Percentiles rank a stretch among this genome's conserved stretches.
Conservation (phyloP, 306 rosid genomes). For the Psophocarpus tetragonolobus region DNA sequence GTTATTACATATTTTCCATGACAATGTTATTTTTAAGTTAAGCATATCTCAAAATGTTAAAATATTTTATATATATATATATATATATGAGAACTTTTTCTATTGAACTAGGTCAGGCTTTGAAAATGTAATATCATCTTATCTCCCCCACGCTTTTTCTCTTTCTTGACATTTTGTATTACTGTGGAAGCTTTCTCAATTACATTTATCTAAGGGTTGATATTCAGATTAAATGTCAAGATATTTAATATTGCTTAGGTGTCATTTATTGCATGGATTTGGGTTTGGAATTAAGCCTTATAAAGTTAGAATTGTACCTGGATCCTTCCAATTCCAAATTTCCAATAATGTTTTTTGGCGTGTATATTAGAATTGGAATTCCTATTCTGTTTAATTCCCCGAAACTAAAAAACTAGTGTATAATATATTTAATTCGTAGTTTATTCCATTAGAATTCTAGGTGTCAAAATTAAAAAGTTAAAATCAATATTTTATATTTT, state of each 20-base stretch:
- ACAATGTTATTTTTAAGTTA: not conserved
- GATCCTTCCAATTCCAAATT: not conserved
- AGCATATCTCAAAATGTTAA: not conserved
- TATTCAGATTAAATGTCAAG: not conserved
- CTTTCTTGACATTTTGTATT: not conserved
- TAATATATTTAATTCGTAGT: not conserved
- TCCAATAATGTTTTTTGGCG: not conserved
- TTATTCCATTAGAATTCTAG: not conserved
- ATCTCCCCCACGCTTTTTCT: not conserved
- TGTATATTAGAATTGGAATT: not conserved
- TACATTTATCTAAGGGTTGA: not conserved
- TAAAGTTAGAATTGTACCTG: slow-evolving; percentile 1
- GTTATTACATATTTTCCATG: not conserved
- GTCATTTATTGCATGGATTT: not conserved
- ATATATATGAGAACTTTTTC: not conserved
- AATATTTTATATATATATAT: not conserved
- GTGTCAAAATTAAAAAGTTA: not conserved
- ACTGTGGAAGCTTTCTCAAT: not conserved
- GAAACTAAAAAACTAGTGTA: not conserved
- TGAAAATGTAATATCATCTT: not conserved
- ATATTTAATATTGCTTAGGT: not conserved
- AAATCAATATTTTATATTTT: not conserved
- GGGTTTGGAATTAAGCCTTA: not conserved
- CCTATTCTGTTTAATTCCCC: not conserved
- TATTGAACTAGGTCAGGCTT: not conserved